phyloP scores from a whole-genome alignment of 2,329 filamentous ascomycete species.

The Alternaria arbusti region DNA sequence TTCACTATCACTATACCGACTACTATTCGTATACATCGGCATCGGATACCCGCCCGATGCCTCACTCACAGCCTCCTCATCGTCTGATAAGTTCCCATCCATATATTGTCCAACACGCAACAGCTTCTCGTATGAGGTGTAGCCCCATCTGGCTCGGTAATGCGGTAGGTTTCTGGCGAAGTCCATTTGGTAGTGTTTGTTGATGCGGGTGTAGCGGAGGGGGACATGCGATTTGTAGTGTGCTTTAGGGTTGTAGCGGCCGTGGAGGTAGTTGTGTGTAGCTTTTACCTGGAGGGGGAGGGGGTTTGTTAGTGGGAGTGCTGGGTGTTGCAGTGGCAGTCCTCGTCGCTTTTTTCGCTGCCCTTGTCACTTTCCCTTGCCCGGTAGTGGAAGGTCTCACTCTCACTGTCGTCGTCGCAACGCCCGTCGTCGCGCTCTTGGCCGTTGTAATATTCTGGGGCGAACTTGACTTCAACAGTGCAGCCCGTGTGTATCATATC shows the following conservation, averaged over 20 bases:
- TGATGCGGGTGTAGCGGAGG: neutral
- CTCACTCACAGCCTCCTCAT: too few relatives aligned
- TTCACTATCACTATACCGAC: neutral
- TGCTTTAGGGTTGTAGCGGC: neutral
- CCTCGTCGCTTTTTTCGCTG: too few relatives aligned
- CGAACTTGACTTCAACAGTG: too few relatives aligned
- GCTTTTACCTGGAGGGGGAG: neutral
- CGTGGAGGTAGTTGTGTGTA: too few relatives aligned
- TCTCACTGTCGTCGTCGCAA: too few relatives aligned
- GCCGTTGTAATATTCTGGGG: too few relatives aligned
- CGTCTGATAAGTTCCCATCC: too few relatives aligned
- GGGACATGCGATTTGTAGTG: neutral
- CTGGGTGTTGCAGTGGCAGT: too few relatives aligned
- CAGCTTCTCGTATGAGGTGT: neutral
- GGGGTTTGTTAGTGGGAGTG: too few relatives aligned
- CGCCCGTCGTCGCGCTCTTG: too few relatives aligned
- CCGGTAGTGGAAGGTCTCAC: too few relatives aligned
- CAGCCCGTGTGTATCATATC: neutral
- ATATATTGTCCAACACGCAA: neutral
- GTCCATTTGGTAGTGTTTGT: neutral
- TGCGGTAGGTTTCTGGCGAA: fast-evolving
- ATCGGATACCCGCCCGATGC: neutral
- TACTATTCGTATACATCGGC: neutral
- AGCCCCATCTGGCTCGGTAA: neutral
- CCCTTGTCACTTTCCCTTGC: too few relatives aligned